Conservation (phyloP, 2,329 filamentous ascomycete species). For the Fusarium longipes region DNA sequence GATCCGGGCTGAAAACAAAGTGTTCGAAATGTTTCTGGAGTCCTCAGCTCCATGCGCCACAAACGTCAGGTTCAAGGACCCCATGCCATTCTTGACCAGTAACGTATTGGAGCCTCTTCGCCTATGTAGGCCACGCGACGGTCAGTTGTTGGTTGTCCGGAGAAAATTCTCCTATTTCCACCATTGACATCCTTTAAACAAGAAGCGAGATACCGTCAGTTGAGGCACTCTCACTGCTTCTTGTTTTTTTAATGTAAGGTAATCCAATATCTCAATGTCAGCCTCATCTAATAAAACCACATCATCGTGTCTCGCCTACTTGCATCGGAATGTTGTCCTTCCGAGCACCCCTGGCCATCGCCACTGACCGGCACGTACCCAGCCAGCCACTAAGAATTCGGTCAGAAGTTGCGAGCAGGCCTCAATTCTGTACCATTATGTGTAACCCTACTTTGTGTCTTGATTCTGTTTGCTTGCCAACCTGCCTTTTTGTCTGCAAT, state of each 20-base stretch:
- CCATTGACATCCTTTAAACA: not conserved
- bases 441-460: not conserved
- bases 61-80: not conserved
- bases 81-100: not conserved
- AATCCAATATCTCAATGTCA: not conserved
- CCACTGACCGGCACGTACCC: not conserved
- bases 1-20: too few species aligned
- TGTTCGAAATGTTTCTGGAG: too few species aligned
- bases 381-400: not conserved
- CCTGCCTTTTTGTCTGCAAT: too few species aligned
- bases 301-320: not conserved
- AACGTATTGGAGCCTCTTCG: not conserved
- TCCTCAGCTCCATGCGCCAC: not conserved
- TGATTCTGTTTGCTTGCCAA: not conserved
- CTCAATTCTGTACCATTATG: not conserved
- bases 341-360: not conserved
- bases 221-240: not conserved
- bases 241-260: not conserved
- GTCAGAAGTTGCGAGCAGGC: not conserved
- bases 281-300: not conserved
- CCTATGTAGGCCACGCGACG: too few species aligned
- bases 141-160: not conserved
- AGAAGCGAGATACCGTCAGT: not conserved
- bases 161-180: not conserved
- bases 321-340: not conserved